phyloP scores from a whole-genome alignment of 2,329 filamentous ascomycete genomes.

The Exophiala xenobiotica region DNA sequence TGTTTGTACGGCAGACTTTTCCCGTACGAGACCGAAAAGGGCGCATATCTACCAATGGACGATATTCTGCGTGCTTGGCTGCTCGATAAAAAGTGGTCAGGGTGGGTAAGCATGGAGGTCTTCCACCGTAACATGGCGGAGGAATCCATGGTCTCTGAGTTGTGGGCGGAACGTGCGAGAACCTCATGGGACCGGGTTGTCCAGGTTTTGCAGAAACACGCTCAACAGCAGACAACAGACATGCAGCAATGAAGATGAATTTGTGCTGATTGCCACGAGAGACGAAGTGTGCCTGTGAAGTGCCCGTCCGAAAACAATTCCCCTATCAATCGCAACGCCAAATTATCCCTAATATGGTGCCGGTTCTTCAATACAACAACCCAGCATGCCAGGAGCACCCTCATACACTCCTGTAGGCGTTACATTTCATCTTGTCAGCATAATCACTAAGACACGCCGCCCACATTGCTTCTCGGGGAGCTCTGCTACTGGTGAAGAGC shows the following conservation, averaged over 20 bases:
- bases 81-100: conserved; percentile 19
- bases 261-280: too few species aligned
- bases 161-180: conserved; percentile 10
- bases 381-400: too few species aligned
- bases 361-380: too few species aligned
- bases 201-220: too few species aligned
- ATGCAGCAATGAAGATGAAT: too few species aligned
- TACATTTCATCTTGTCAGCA: neutral
- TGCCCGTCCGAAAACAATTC: too few species aligned
- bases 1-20: conserved; percentile 33
- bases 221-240: too few species aligned
- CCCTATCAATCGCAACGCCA: too few species aligned
- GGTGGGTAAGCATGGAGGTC: conserved; percentile 21
- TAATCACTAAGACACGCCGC: conserved; percentile 33
- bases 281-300: too few species aligned
- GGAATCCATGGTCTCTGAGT: neutral
- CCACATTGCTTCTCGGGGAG: conserved; percentile 69
- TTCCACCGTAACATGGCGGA: conserved; percentile 12
- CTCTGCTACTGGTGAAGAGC: conserved; percentile 70
- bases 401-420: neutral
- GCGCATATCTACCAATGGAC: conserved; percentile 26
- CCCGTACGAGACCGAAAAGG: conserved; percentile 32
- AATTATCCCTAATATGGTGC: too few species aligned
- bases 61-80: conserved; percentile 35
- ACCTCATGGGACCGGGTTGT: conserved; percentile 5